Percentiles rank a stretch among this genome's conserved stretches.
Conservation (phyloP, 441 rosid genomes). For the Cnidoscolus chayamansa region DNA sequence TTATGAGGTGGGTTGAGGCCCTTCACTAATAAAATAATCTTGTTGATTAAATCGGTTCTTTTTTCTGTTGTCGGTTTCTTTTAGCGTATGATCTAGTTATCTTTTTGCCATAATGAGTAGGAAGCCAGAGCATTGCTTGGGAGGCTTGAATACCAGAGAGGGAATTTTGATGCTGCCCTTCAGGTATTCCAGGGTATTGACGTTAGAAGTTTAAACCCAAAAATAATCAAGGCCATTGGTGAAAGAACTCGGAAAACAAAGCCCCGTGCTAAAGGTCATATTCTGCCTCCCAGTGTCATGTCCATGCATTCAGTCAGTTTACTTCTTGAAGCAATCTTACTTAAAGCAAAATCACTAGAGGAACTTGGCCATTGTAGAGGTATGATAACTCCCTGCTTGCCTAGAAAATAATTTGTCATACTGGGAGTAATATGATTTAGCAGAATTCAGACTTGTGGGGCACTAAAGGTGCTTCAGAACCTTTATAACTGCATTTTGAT, state of each 20-base stretch:
- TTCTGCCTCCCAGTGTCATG: slow-evolving; percentile 48
- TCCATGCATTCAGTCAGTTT: slow-evolving; percentile 87
- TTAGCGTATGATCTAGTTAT: neutral
- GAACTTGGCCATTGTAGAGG: slow-evolving; percentile 62
- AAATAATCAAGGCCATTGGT: slow-evolving; percentile 62
- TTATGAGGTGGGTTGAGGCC: slow-evolving; percentile 59
- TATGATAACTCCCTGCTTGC: slow-evolving; percentile 23
- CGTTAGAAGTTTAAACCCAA: slow-evolving; percentile 52
- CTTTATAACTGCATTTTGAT: neutral
- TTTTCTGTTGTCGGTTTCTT: neutral
- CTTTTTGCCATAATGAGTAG: slow-evolving; percentile 33
- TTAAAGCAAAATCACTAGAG: slow-evolving; percentile 78
- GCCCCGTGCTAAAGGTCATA: slow-evolving; percentile 50
- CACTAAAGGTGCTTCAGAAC: neutral
- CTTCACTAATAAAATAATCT: neutral
- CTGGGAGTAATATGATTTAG: neutral
- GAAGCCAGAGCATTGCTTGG: slow-evolving; percentile 97
- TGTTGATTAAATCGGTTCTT: neutral
- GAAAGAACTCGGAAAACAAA: slow-evolving; percentile 55
- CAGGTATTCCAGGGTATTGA: slow-evolving; percentile 94
- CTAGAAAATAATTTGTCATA: neutral
- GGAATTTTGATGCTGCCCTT: slow-evolving; percentile 93
- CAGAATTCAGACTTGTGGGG: neutral
- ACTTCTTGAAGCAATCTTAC: slow-evolving; percentile 78
- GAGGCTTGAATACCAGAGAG: slow-evolving; percentile 86